Conservation (phyloP, 345 rosid genomes). For the Citrus mangshanensis region DNA sequence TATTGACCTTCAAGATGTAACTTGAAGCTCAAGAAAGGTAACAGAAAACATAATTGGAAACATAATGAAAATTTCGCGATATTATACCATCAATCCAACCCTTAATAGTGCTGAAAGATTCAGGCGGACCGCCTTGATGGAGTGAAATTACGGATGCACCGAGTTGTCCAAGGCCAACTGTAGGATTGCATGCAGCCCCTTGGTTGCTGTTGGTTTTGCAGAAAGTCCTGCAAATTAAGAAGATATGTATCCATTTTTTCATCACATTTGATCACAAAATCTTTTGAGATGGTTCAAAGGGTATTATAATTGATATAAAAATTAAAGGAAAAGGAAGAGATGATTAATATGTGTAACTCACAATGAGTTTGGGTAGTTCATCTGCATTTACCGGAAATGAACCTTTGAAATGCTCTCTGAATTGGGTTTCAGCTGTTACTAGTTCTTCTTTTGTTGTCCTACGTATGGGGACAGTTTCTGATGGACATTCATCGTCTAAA, state of each 20-base stretch:
- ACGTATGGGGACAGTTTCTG: slow-evolving; percentile 19
- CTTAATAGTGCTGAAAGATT: background rate
- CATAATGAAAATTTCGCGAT: background rate
- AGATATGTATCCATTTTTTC: background rate
- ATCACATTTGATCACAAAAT: too few species aligned
- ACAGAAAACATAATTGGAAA: too few species aligned
- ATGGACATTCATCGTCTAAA: slow-evolving; percentile 11
- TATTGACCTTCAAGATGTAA: background rate
- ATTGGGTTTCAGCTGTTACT: background rate
- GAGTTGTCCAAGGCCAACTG: slow-evolving; percentile 4
- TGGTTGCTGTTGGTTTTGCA: background rate
- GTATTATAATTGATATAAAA: background rate
- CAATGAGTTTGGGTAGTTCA: background rate
- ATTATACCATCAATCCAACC: slow-evolving; percentile 16
- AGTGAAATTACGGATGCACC: slow-evolving; percentile 3
- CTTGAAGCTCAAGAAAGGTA: too few species aligned
- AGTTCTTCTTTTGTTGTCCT: slow-evolving; percentile 10
- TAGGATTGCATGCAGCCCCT: background rate
- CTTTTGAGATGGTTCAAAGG: background rate
- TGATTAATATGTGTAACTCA: background rate
- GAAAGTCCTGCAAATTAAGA: slow-evolving; percentile 15
- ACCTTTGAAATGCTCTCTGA: background rate
- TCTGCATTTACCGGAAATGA: background rate
- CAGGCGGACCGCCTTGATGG: background rate
- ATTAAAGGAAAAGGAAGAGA: background rate